These are phyloP conservation scores for Aspergillus floridensis DNA, from an alignment of 2,329 filamentous ascomycete genomes.

Conservation along the genomic window DNA sequence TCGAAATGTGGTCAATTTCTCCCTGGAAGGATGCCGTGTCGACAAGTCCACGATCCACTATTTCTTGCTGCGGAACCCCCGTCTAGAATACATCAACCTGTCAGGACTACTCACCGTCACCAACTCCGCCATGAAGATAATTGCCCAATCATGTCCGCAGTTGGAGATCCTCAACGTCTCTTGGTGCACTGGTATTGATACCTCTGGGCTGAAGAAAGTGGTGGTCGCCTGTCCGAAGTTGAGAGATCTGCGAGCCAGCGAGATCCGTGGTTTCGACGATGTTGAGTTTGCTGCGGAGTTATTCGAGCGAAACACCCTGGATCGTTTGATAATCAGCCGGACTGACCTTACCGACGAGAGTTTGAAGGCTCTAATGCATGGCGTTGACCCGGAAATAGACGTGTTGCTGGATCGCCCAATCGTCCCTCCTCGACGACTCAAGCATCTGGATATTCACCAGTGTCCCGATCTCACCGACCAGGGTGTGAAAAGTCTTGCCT, in stretches of 20 bases:
- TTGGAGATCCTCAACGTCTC: conserved; percentile 86
- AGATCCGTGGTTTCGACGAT: conserved; percentile 76
- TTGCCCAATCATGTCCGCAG: conserved; percentile 74
- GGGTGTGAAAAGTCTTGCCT: conserved; percentile 68
- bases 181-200: conserved; percentile 86
- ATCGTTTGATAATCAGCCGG: conserved; percentile 77
- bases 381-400: conserved; percentile 73
- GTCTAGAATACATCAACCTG: conserved; percentile 80
- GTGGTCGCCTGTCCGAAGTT: conserved; percentile 70
- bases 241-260: conserved; percentile 76
- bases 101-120: conserved; percentile 73
- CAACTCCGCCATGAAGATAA: conserved; percentile 81
- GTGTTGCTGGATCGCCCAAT: conserved; percentile 72
- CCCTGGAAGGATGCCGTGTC: conserved; percentile 84
- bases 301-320: conserved; percentile 76
- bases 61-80: conserved; percentile 72
- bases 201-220: conserved; percentile 69
- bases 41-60: conserved; percentile 76
- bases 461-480: conserved; percentile 71
- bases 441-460: conserved; percentile 80
- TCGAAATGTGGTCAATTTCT: conserved; percentile 81
- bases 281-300: conserved; percentile 68
- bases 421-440: conserved; percentile 73
- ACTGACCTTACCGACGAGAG: conserved; percentile 72
- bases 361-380: conserved; percentile 71